Base-by-base conservation (phyloP, 192 early-diverging fungal genomes). In the Dissophora globulifera region DNA sequence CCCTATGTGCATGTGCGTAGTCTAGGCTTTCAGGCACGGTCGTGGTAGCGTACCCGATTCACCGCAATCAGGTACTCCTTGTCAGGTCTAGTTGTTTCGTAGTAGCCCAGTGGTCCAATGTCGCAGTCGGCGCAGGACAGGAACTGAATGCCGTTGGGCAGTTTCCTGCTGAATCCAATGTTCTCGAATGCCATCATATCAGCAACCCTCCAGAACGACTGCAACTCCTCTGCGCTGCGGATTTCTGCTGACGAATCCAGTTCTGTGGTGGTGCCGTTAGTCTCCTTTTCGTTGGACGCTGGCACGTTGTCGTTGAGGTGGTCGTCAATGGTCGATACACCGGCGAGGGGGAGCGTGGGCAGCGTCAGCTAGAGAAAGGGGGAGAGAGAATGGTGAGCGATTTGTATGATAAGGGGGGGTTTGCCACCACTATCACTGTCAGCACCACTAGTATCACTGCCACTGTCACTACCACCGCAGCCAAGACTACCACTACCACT, bases 111-210 rank as follows among this genome's bases (percentile, higher is more conserved):
- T 2, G 92, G 92, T 3, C 86, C 87, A 46, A 86, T 57, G 78
- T 93, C 90, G 67, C 92, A 93, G 58, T 91, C 89, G 20, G 92
- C 89, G 55, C 92, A 93, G 3, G 87, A 89, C 13, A 93, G 67
- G 65, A 86, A 92, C 62, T 91, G 90, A 30, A 81, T 60, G 13
- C 83, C 85, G 19, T 76, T 80, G 3, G 78, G 56, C 1, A 87
- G 58, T 15, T 78, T 82, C 30, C 89, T 87, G 13, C 87, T 88
- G 58, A 93, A 88, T 20, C 89, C 90, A 55, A 91, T 82, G 69
- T 93, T 93, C 47, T 93, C 92, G 74, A 93, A 93, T 11, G 85
- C 79, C 86, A 93, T 88, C 84, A 93, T 85, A 38, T 91, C 79
- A 2, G 57, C 38, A 23, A 93, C 64, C 51, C 63, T 56, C 90